Base-by-base conservation (phyloP, 2,329 filamentous ascomycete species). In the Escovopsis sp. region DNA sequence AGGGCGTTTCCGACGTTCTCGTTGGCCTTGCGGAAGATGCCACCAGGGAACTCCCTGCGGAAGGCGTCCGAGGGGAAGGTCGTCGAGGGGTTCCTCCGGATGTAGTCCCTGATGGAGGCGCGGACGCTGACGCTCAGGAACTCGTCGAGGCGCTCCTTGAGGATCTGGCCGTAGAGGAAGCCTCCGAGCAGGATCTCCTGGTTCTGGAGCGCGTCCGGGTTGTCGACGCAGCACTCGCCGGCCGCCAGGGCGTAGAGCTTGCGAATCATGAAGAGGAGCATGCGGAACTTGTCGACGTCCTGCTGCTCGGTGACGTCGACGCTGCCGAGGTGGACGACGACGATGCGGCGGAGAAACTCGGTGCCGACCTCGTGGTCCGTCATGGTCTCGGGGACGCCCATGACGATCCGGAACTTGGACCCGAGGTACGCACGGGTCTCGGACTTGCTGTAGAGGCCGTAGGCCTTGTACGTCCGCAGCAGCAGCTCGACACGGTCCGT, bases 141-240 rank as follows among this genome's bases (percentile, higher is more conserved):
- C 54, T 96, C 90, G 41, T 98, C 88, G 9, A 98, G 64, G 39
- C 80, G 76, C 57, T 98, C 90, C 62, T 98, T 98, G 45, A 98
- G 63, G 35, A 98, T 86, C 76, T 90, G 88, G 37, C 84, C 84
- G 53, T 93, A 98, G 11, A 98, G 63, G 52, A 93, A 93, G 8
- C 90, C 88, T 35, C 88, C 88, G 2, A 98, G 72, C 17, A 98
- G 66, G 39, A 96, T 79, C 57, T 98, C 90, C 53, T 98, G 90
- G 56, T 92, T 94, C 50, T 93, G 87, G 14, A 94, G 79, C 10
- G 90, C 85, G 69, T 98, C 90, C 1, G 90, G 88, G 51, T 98
- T 96, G 62, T 98, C 90, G 4, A 87, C 76, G 4, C 85, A 72
- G 54, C 88, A 96, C 44, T 94, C 88, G 37, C 88, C 87, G 41